These are phyloP conservation scores for Aspergillus sp. DNA, from an alignment of 2,329 filamentous ascomycete species.

Conservation along the genomic window DNA sequence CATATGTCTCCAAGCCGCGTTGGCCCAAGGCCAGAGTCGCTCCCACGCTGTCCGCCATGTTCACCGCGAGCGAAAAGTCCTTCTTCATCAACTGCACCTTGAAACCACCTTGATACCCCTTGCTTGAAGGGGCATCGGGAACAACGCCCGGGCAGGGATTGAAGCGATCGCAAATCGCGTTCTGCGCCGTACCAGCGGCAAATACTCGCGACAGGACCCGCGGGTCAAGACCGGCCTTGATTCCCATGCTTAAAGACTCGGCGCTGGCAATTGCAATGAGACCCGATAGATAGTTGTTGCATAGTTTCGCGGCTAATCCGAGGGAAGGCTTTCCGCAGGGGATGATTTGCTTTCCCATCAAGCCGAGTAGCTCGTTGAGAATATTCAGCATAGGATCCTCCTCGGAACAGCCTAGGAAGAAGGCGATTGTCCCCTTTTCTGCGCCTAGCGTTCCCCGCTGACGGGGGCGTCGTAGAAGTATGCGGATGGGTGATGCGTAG, in stretches of 20 bases:
- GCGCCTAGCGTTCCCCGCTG: slow-evolving; percentile 50
- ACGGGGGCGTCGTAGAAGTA: slow-evolving; percentile 52
- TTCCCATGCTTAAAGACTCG: slow-evolving; percentile 59
- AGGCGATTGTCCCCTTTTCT: slow-evolving; percentile 47
- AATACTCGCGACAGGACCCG: slow-evolving; percentile 49
- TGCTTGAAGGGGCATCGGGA: slow-evolving; percentile 43
- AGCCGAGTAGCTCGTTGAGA: slow-evolving; percentile 39
- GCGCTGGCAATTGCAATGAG: slow-evolving; percentile 55
- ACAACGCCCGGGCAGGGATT: slow-evolving; percentile 49
- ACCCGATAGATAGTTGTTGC: slow-evolving; percentile 58
- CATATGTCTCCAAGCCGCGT: slow-evolving; percentile 48
- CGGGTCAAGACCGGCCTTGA: slow-evolving; percentile 53
- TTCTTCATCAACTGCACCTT: slow-evolving; percentile 58
- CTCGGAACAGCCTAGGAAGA: slow-evolving; percentile 47
- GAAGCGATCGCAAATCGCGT: slow-evolving; percentile 48
- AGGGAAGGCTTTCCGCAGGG: slow-evolving; percentile 53
- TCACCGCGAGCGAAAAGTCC: slow-evolving; percentile 52
- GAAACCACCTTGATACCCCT: slow-evolving; percentile 52
- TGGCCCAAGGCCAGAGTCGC: slow-evolving; percentile 48
- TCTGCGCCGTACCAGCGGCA: slow-evolving; percentile 49
- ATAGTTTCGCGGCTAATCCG: slow-evolving; percentile 56
- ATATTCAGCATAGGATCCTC: slow-evolving; percentile 39
- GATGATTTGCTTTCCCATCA: slow-evolving; percentile 53
- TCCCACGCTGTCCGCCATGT: slow-evolving; percentile 51
- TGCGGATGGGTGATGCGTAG: slow-evolving; percentile 33